phyloP scores from a whole-genome alignment of 371 early-diverging fungal species.

The Mortierella sp. region DNA sequence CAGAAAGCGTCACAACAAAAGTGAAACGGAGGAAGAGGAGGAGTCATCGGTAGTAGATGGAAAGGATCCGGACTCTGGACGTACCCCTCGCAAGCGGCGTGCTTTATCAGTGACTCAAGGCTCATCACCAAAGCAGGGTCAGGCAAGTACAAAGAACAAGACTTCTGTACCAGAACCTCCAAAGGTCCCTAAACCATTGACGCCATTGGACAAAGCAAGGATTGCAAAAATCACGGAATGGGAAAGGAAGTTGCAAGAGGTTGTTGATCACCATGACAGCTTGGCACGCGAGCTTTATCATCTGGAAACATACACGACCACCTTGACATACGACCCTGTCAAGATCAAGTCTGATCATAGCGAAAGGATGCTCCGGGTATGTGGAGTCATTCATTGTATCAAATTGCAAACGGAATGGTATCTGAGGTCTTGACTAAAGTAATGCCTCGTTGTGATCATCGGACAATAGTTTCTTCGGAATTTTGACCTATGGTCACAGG shows the following conservation, averaged over 20 bases:
- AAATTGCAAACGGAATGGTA: neutral
- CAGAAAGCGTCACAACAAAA: constrained; percentile 34
- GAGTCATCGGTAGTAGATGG: neutral
- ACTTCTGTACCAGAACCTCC: neutral
- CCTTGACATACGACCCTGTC: constrained; percentile 65
- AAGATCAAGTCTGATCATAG: constrained; percentile 58
- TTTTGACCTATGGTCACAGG: constrained; percentile 62
- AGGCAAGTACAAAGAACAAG: neutral
- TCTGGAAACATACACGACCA: constrained; percentile 63
- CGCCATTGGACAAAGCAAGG: constrained; percentile 55
- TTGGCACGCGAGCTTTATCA: constrained; percentile 69
- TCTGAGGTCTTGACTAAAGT: neutral
- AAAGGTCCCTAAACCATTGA: constrained; percentile 24
- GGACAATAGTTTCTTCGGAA: constrained; percentile 56
- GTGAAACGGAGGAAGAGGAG: constrained; percentile 36
- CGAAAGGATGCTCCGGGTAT: constrained; percentile 64
- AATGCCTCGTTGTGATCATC: neutral
- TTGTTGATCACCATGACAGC: constrained; percentile 61
- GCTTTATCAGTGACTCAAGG: constrained; percentile 8
- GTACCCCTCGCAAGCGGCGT: constrained; percentile 36
- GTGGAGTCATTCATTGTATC: constrained; percentile 2
- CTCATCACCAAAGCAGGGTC: neutral
- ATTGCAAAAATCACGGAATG: constrained; percentile 50
- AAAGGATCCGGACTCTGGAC: constrained; percentile 15
- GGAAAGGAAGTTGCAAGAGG: constrained; percentile 55